Base-by-base conservation (phyloP, 2,329 filamentous ascomycete species). In the Fusarium papillatum region DNA sequence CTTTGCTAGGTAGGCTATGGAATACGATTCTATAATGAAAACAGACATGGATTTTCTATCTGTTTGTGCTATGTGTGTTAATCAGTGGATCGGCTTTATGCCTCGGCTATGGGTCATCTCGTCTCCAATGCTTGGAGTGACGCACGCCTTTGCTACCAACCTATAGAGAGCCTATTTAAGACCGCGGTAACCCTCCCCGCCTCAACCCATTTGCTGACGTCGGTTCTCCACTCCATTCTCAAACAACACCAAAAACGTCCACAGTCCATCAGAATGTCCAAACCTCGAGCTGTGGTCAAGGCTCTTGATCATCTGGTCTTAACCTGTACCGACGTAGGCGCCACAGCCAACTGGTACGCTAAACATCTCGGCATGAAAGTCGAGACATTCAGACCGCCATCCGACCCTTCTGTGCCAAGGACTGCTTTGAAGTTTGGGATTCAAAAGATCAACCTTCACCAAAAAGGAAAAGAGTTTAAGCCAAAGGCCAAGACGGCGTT, bases 361-460 rank as follows among this genome's bases (percentile, higher is more conserved):
- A 83, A 83, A 5, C 83, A 87, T 68, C 86, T 92, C 2, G 90
- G 90, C 66, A 93, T 93, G 90, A 85, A 84, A 62, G 84, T 88
- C 36, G 87, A 89, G 73, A 84, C 84, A 1, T 92, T 92, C 77
- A 78, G 83, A 0, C 86, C 88, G 0, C 77, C 84, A 14, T 73
- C 82, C 8, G 84, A 81, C 19, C 73, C 83, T 17, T 80, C 84
- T 2, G 57, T 63, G 5, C 53, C 57, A 29, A 87, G 90, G 16
- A 86, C 89, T 69, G 89, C 90, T 0, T 84, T 93, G 19, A 82
- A 85, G 7, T 93, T 92, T 75, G 91, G 90, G 39, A 78, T 74
- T 1, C 89, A 91, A 72, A 93, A 93, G 81, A 89, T 93, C 69
- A 93, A 93, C 71, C 85, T 93, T 4, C 91, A 93, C 77, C 85